A percentile compares a stretch with the other conserved stretches of the same genome.
Conservation (phyloP, 225 moss, liverwort and hornwort species). For the Lunularia cruciata region DNA sequence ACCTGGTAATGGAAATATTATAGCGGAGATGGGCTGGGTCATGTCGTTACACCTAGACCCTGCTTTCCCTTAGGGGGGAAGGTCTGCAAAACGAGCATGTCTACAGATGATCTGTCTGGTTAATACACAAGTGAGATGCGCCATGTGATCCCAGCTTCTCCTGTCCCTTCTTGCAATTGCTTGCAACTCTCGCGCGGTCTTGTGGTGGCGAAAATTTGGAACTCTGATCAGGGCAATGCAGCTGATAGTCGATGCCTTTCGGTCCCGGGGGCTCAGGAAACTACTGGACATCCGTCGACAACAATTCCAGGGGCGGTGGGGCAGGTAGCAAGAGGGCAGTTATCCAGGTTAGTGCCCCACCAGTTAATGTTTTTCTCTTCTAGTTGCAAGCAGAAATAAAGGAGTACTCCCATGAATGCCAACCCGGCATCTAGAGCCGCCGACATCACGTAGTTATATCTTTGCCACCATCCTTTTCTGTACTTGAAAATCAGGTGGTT, state of each 20-base stretch:
- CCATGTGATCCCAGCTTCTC: too few relatives aligned
- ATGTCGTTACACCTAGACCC: too few relatives aligned
- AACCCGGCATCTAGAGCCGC: conserved; percentile 47
- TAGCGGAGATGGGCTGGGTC: too few relatives aligned
- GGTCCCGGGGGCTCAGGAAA: not conserved
- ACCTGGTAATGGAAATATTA: too few relatives aligned
- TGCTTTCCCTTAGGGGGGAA: too few relatives aligned
- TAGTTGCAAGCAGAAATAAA: conserved; percentile 43
- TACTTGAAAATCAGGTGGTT: conserved; percentile 35
- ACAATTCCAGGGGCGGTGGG: conserved; percentile 42
- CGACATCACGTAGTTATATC: conserved; percentile 49
- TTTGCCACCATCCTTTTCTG: conserved; percentile 42
- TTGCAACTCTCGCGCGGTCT: not conserved
- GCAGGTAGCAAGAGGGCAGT: conserved; percentile 44
- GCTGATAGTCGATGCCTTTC: not conserved
- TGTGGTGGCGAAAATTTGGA: not conserved
- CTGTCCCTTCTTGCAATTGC: not conserved
- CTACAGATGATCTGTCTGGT: too few relatives aligned
- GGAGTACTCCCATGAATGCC: conserved; percentile 51
- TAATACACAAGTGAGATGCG: conserved; percentile 4
- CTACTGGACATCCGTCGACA: conserved; percentile 19
- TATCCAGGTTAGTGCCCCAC: conserved; percentile 45
- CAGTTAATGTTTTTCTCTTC: conserved; percentile 31
- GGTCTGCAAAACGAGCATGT: too few relatives aligned
- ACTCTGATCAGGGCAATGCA: not conserved